Base-by-base conservation (phyloP, 345 rosid species). In the Eucalyptus fibrosa region DNA sequence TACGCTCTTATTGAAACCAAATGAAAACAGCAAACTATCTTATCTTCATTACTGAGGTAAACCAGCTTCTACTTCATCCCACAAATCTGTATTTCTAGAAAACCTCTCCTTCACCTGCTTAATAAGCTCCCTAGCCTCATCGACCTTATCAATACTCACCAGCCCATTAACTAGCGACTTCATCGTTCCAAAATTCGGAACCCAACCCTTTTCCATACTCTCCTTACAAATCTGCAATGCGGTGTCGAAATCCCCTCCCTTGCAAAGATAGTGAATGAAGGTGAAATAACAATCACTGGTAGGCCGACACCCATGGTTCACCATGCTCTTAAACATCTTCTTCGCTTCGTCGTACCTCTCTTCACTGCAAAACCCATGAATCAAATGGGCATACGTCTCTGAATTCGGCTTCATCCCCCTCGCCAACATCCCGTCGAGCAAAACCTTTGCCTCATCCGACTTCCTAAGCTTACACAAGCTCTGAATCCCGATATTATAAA, bases 31-130 rank as follows among this genome's bases (percentile, higher is more conserved):
- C 87, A 82, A 87, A 45, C 80, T 28, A 86, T 16, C 19, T n/a
- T 5, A 87, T 50, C 49, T 89, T 81, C 90, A 55, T 94, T 92
- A 94, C 77, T 90, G 94, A 3, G 96, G 93, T 92, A 98, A 94
- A 37, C 89, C 93, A 4, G 98, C 96, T 93, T 96, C 98, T 9
- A 98, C 90, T 90, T 96, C 99, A 88, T 94, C 92, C 99, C 99
- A 98, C 92, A 91, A 45, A 86, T 45, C 94, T 9, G 69, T 90
- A 30, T 92, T 95, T 90, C 90, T 94, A 2, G 92, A 14, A 90
- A 98, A 94, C 92, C 88, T 94, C 92, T 92, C 92, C 93, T 96
- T 97, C 65, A 98, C 91, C 55, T 90, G 89, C 88, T 82, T 90
- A 50, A 95, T 89, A 34, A 96, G 94, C 89, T 92, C 94, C 77